Percentiles rank a stretch among this genome's conserved stretches.
Conservation (phyloP, 805 yeast species). For the Saccharomycopsis fermentans region DNA sequence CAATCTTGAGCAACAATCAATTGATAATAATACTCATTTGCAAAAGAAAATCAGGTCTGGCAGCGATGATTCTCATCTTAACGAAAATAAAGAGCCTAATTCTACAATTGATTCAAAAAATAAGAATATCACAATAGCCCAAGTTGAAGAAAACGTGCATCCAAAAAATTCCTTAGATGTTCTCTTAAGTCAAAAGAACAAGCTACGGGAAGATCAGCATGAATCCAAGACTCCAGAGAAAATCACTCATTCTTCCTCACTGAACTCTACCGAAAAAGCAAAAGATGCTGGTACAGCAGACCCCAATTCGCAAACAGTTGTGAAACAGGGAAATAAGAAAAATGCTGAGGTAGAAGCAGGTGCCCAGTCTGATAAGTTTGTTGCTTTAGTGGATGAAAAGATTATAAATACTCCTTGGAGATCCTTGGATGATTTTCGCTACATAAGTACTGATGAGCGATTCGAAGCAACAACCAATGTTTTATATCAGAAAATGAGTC, state of each 20-base stretch:
- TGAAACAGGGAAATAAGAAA: not conserved
- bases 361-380: not conserved
- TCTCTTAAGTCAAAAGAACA: not conserved
- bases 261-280: not conserved
- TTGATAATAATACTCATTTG: not conserved
- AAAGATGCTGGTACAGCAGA: not conserved
- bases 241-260: not conserved
- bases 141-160: too few relatives aligned
- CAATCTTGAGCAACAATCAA: not conserved
- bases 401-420: not conserved
- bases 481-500: conserved; percentile 1
- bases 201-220: not conserved
- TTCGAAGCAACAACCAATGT: conserved; percentile 4
- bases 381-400: not conserved
- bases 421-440: not conserved
- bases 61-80: not conserved
- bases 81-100: not conserved
- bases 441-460: conserved; percentile 1
- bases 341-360: too few relatives aligned
- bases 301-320: conserved; percentile 5
- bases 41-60: not conserved
- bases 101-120: not conserved
- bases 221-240: too few relatives aligned
- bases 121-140: too few relatives aligned
- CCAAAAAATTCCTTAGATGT: too few relatives aligned